Evolutionary conservation across 345 rosid species (phyloP), one percentile per base, ranked within the genome.

Genomic region (Erucastrum elatum): DNA sequence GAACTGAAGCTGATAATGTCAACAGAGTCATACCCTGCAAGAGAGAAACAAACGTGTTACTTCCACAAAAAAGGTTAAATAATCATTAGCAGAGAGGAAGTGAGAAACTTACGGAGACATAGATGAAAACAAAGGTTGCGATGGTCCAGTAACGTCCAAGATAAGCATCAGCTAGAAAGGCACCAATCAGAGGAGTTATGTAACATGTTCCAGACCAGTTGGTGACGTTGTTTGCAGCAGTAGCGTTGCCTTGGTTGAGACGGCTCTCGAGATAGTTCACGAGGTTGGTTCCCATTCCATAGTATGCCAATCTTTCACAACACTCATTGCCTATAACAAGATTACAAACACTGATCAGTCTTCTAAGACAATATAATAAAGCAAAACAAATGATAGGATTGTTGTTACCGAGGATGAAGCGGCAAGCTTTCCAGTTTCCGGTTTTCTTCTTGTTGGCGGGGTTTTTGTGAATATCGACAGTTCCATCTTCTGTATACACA

Each of bases 151-250:
- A 96, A 83, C 98, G 85, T 31, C 99, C 99, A 74, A 91, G 66
- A 69, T 96, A 96, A 13, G 99, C 85, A 87, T 96, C 99, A 25
- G 99, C 99, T 1, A 93, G 39, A 84, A 93, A 95, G 29, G 99
- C 99, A 62, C 98, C 98, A 16, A 95, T 85, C 74, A 95, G 75
- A 1, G 98, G 97, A 25, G 97, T 96, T 53, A 87, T 71, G 29
- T 93, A 96, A 82, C 98, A 93, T 29, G 98, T 96, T 66, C 99
- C 98, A 0, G 92, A 87, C 99, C 99, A 95, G 66, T 93, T 91
- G 0, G 97, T 90, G 66, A 88, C 96, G 81, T 84, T 93, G 76
- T 87, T 95, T 33, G 98, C 84, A 72, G 98, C 99, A 11, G 78
- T 34, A 4, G 88, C 98, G 67, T 87, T 95, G 69, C 96, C 92